Percentiles rank a stretch among this genome's conserved stretches.
phyloP scores from a whole-genome alignment of 2,329 filamentous ascomycete genomes.

The Trichoderma sp. region DNA sequence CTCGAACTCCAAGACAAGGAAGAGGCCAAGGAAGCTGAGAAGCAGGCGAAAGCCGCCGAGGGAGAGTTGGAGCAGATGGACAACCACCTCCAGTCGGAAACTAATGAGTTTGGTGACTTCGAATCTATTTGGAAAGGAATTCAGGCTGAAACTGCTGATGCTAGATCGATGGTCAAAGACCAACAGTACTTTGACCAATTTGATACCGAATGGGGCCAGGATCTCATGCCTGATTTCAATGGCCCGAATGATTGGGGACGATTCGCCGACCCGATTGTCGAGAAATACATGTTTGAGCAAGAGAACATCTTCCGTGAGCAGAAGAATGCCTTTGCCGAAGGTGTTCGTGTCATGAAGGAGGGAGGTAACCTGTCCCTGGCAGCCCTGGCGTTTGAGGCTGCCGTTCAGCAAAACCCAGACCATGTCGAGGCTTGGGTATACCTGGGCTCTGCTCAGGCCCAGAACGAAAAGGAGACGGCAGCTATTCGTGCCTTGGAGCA shows the following conservation, averaged over 20 bases:
- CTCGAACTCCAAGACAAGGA: slow-evolving; percentile 69
- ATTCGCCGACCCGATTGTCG: slow-evolving; percentile 74
- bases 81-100: slow-evolving; percentile 65
- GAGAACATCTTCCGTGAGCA: slow-evolving; percentile 86
- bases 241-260: slow-evolving; percentile 62
- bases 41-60: slow-evolving; percentile 73
- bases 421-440: slow-evolving; percentile 94
- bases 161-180: slow-evolving; percentile 71
- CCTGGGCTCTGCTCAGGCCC: slow-evolving; percentile 87
- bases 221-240: slow-evolving; percentile 59
- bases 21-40: slow-evolving; percentile 50
- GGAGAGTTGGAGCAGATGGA: slow-evolving; percentile 88
- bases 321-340: slow-evolving; percentile 86
- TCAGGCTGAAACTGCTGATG: slow-evolving; percentile 71
- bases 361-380: slow-evolving; percentile 93
- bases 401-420: slow-evolving; percentile 82
- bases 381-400: slow-evolving; percentile 92
- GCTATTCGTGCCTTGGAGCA: slow-evolving; percentile 93
- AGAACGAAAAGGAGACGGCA: slow-evolving; percentile 97
- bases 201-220: slow-evolving; percentile 76
- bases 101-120: slow-evolving; percentile 79
- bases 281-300: slow-evolving; percentile 92
- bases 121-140: slow-evolving; percentile 87
- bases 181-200: slow-evolving; percentile 66
- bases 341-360: slow-evolving; percentile 87